A percentile compares a stretch with the other conserved stretches of the same genome.
phyloP scores from a whole-genome alignment of 306 rosid genomes.

The Begonia peltatifolia region DNA sequence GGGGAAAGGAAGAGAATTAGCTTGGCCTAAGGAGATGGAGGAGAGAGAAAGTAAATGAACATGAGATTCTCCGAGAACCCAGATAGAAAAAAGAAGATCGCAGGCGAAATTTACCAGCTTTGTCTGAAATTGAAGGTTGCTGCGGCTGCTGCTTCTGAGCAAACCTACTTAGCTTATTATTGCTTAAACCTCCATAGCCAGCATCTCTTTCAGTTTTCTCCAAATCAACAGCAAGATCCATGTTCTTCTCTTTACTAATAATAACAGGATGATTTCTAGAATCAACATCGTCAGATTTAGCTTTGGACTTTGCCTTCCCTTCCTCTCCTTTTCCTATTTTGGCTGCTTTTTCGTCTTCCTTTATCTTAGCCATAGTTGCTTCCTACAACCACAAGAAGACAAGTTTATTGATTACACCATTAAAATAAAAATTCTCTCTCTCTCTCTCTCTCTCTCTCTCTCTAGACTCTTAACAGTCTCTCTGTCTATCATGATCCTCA shows the following conservation, averaged over 20 bases:
- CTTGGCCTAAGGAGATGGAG: slow-evolving; percentile 27
- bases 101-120: slow-evolving; percentile 28
- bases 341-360: slow-evolving; percentile 41
- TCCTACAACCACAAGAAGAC: slow-evolving; percentile 33
- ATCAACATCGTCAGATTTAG: slow-evolving; percentile 34
- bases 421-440: no score
- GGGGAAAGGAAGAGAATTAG: slow-evolving; percentile 55
- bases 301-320: slow-evolving; percentile 28
- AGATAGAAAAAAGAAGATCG: no score
- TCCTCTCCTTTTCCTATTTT: slow-evolving; percentile 30
- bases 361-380: slow-evolving; percentile 6
- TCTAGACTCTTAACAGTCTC: no score
- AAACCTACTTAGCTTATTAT: slow-evolving; percentile 35
- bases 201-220: slow-evolving; percentile 55
- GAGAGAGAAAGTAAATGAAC: not conserved
- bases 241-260: slow-evolving; percentile 29
- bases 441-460: no score
- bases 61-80: not conserved
- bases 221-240: slow-evolving; percentile 58
- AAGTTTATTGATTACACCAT: not conserved
- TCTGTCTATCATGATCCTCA: no score
- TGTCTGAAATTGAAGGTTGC: slow-evolving; percentile 27
- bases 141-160: slow-evolving; percentile 18
- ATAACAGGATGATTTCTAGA: slow-evolving; percentile 19
- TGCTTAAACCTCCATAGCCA: slow-evolving; percentile 19